A percentile compares a stretch with the other conserved stretches of the same genome.
Conservation (phyloP, 2,329 filamentous ascomycete genomes). For the Trichophaea hybrida region DNA sequence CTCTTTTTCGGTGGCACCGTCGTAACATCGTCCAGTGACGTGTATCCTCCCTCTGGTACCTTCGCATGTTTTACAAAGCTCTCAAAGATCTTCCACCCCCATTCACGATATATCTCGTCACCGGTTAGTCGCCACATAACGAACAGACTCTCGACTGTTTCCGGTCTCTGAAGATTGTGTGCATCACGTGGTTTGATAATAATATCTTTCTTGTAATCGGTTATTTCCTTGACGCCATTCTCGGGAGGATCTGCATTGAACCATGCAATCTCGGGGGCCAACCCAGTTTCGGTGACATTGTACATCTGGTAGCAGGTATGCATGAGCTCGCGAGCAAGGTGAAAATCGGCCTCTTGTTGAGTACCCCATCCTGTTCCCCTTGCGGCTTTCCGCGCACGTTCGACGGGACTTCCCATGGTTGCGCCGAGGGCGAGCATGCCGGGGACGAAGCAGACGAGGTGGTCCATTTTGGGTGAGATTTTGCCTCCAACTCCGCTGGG, state of each 20-base stretch:
- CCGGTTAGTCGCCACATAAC: conserved; percentile 99
- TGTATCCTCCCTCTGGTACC: conserved; percentile 52
- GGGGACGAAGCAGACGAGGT: conserved; percentile 93
- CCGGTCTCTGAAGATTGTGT: conserved; percentile 88
- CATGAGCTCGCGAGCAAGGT: conserved; percentile 75
- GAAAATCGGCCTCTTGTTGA: conserved; percentile 73
- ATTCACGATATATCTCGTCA: conserved; percentile 75
- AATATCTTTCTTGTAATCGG: conserved; percentile 63
- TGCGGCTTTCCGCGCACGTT: conserved; percentile 55
- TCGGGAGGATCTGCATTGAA: conserved; percentile 53
- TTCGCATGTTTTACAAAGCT: conserved; percentile 76
- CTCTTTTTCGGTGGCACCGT: conserved; percentile 50
- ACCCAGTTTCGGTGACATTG: conserved; percentile 70
- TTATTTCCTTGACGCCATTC: conserved; percentile 30
- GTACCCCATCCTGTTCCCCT: conserved; percentile 48
- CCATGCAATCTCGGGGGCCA: conserved; percentile 90
- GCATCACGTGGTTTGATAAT: conserved; percentile 64
- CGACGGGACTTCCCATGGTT: conserved; percentile 62
- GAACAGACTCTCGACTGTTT: conserved; percentile 90
- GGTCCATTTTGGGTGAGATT: conserved; percentile 87
- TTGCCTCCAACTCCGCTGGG: conserved; percentile 53
- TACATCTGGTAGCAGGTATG: conserved; percentile 99
- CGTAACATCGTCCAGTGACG: conserved; percentile 62
- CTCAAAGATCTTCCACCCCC: conserved; percentile 98
- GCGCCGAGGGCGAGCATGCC: conserved; percentile 84